Conservation (phyloP, 805 yeast species). For the Schwanniomyces polymorphus region DNA sequence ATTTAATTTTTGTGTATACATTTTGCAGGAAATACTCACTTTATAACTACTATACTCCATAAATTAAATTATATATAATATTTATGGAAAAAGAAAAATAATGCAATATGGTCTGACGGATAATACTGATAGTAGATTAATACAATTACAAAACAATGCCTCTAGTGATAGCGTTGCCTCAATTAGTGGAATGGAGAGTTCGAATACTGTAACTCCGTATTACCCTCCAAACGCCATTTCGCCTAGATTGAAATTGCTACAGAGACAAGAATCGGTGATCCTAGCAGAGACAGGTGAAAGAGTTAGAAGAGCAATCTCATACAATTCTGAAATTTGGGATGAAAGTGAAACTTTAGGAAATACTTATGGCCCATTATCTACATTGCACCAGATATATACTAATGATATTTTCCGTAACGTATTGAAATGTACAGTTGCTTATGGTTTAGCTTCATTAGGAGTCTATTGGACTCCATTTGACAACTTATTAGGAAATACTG, state of each 20-base stretch:
- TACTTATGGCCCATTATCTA: not conserved
- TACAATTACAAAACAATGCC: not conserved
- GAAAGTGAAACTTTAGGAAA: constrained; percentile 6
- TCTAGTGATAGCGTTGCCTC: not conserved
- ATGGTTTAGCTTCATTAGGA: constrained; percentile 68
- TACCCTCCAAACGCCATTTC: not conserved
- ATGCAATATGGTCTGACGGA: constrained; percentile 1
- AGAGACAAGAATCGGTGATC: constrained; percentile 34
- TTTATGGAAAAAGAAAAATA: not conserved
- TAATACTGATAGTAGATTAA: not conserved
- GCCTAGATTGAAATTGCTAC: constrained; percentile 1
- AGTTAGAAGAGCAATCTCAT: constrained; percentile 33
- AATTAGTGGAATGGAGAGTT: not conserved
- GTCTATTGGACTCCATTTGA: constrained; percentile 60
- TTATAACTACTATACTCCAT: not conserved
- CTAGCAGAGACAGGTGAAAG: constrained; percentile 39
- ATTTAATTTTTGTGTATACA: not conserved
- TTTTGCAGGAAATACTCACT: not conserved
- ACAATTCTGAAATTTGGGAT: constrained; percentile 15
- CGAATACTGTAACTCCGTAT: not conserved
- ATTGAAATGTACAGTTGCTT: constrained; percentile 72
- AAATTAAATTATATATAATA: too few relatives aligned
- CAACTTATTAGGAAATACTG: constrained; percentile 57
- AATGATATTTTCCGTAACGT: constrained; percentile 29
- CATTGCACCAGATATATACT: constrained; percentile 5